Conservation (phyloP, 2,329 filamentous ascomycete genomes). For the Mariannaea sp. region DNA sequence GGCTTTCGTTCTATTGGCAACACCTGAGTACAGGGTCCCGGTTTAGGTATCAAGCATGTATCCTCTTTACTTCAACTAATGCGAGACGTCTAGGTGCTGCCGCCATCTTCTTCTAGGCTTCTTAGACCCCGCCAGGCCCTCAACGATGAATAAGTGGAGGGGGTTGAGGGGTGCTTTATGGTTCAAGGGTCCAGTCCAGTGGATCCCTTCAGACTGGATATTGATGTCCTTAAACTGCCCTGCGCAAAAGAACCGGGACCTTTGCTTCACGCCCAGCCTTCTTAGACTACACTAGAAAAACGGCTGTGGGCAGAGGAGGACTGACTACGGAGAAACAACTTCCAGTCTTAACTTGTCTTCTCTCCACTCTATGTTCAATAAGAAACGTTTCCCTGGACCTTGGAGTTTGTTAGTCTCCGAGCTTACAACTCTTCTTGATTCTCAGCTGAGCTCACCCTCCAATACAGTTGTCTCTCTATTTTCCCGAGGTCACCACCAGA, state of each 20-base stretch:
- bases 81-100: neutral
- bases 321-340: no score
- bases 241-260: slow-evolving; percentile 21
- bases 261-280: slow-evolving; percentile 13
- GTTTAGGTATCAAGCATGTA: neutral
- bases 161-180: slow-evolving; percentile 5
- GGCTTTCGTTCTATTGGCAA: neutral
- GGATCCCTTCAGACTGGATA: slow-evolving; percentile 13
- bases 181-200: slow-evolving; percentile 23
- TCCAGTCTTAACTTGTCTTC: no score
- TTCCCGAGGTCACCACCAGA: slow-evolving; percentile 4
- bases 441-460: neutral
- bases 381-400: neutral
- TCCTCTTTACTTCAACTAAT: neutral
- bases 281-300: slow-evolving; percentile 5
- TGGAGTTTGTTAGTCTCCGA: neutral
- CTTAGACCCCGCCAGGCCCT: slow-evolving; percentile 4
- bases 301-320: neutral
- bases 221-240: slow-evolving; percentile 21
- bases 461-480: slow-evolving; percentile 3
- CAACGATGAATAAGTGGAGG: no score
- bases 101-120: no score
- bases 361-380: no score
- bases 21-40: neutral
- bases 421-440: neutral